These are phyloP conservation scores for Nicotiana rustica DNA, from an alignment of 305 asterid species.

Conservation along the genomic window DNA sequence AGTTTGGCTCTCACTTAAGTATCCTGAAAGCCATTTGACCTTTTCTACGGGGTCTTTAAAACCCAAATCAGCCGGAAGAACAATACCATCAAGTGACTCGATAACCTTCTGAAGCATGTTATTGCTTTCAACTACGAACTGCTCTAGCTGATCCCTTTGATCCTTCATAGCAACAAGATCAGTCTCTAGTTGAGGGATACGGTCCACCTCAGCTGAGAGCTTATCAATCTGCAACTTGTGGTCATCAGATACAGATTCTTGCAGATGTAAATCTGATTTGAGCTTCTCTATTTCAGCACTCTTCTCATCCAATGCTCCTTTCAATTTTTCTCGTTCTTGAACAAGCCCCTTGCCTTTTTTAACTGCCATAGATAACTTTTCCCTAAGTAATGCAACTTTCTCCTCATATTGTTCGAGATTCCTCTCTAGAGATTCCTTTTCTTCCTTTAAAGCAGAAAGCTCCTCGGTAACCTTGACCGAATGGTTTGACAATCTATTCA, in stretches of 20 bases:
- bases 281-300: constrained; percentile 70
- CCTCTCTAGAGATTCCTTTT: constrained; percentile 65
- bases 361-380: constrained; percentile 91
- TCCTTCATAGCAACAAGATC: constrained; percentile 62
- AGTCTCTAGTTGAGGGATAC: constrained; percentile 62
- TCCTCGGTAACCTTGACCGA: constrained; percentile 58
- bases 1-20: constrained; percentile 61
- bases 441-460: constrained; percentile 60
- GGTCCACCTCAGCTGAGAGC: constrained; percentile 65
- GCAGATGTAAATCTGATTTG: constrained; percentile 69
- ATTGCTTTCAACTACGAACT: constrained; percentile 76
- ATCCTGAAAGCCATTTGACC: constrained; percentile 69
- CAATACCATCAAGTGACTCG: constrained; percentile 73
- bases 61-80: constrained; percentile 55
- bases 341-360: constrained; percentile 97
- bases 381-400: constrained; percentile 77
- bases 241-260: constrained; percentile 52
- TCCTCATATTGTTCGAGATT: constrained; percentile 80
- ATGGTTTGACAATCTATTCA: constrained; percentile 58
- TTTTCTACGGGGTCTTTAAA: constrained; percentile 76
- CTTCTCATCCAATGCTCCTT: constrained; percentile 71
- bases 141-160: constrained; percentile 70
- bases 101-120: constrained; percentile 67
- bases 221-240: constrained; percentile 67
- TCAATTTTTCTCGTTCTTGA: constrained; percentile 91